Evolutionary conservation across 2,329 filamentous ascomycete genomes (phyloP), one percentile per base, ranked within the genome.

Genomic region (Cladosporium austrohemisphaericum): DNA sequence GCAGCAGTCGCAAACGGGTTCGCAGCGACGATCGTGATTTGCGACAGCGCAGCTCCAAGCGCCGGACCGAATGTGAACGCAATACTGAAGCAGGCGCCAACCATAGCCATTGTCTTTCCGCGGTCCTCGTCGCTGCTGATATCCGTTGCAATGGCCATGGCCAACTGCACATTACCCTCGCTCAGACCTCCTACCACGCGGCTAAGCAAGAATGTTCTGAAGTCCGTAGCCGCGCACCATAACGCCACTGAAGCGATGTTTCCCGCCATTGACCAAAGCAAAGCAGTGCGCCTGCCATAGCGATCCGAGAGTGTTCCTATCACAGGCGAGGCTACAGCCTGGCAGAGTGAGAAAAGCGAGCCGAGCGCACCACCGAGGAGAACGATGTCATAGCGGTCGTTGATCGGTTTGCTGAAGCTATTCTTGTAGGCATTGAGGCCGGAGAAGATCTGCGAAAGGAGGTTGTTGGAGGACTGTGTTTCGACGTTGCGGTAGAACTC

Each of bases 11-110:
- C 92, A 68, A 98, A 98, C 0, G 93, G 93, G 65, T 98, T 98
- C 20, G 85, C 85, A 3, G 85, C 82, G 19, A 97, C 85, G 4
- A 82, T 81, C 11, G 82, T 81, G 54, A 95, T 82, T 44, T 80
- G 85, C 55, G 88, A 86, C 18, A 98, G 75, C 66, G 83, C 92
- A 2, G 93, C 93, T 52, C 93, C 93, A 6, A 98, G 78, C 8
- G 90, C 90, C 0, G 93, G 93, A 0, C 93, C 93, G 65, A 96
- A 94, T 1, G 93, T 98, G 66, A 98, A 98, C 14, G 93, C 93
- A 58, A 98, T 84, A 54, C 88, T 95, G 72, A 98, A 98, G 72
- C 93, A 97, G 11, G 87, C 91, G 52, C 93, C 93, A 22, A 98
- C 92, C 48, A 98, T 77, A 6, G 93, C 93, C 89, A 98, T 96